A percentile compares a stretch with the other conserved stretches of the same genome.
Conservation (phyloP, 192 early-diverging fungal species). For the Coemansia sp. region DNA sequence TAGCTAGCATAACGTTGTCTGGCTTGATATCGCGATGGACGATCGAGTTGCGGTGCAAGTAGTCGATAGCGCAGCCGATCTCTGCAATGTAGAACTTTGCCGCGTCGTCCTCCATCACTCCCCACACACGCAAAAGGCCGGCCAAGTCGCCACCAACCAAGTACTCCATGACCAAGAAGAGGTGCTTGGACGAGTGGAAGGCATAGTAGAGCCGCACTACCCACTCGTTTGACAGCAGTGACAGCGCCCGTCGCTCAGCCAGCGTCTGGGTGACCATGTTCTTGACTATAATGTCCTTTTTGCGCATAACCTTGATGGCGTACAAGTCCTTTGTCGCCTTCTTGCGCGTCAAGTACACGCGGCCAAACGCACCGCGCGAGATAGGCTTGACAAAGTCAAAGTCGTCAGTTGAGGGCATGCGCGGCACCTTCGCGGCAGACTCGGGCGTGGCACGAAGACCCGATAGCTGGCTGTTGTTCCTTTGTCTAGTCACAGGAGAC, state of each 20-base stretch:
- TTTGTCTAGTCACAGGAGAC: conserved; percentile 40
- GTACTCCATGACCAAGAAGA: conserved; percentile 92
- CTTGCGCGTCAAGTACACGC: conserved; percentile 85
- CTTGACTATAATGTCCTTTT: conserved; percentile 91
- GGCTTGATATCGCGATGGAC: conserved; percentile 83
- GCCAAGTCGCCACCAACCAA: conserved; percentile 86
- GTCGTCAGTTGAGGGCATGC: conserved; percentile 82
- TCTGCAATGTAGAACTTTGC: conserved; percentile 90
- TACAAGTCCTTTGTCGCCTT: conserved; percentile 84
- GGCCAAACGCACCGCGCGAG: conserved; percentile 91
- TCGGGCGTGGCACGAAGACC: conserved; percentile 37
- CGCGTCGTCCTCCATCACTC: conserved; percentile 76
- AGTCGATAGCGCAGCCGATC: conserved; percentile 85
- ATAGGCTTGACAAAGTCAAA: conserved; percentile 96
- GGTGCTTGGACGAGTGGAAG: conserved; percentile 83
- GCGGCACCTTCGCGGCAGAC: conserved; percentile 44
- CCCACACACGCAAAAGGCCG: conserved; percentile 70
- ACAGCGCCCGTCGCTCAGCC: conserved; percentile 83
- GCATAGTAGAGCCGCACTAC: conserved; percentile 93
- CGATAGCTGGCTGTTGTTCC: conserved; percentile 46
- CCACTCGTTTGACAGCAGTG: conserved; percentile 76
- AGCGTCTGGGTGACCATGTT: conserved; percentile 94
- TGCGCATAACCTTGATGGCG: conserved; percentile 91
- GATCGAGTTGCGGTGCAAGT: conserved; percentile 87
- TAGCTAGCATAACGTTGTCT: conserved; percentile 82